Conservation (phyloP, 1,139 yeast species). For the Citeromyces hawaiiensis region DNA sequence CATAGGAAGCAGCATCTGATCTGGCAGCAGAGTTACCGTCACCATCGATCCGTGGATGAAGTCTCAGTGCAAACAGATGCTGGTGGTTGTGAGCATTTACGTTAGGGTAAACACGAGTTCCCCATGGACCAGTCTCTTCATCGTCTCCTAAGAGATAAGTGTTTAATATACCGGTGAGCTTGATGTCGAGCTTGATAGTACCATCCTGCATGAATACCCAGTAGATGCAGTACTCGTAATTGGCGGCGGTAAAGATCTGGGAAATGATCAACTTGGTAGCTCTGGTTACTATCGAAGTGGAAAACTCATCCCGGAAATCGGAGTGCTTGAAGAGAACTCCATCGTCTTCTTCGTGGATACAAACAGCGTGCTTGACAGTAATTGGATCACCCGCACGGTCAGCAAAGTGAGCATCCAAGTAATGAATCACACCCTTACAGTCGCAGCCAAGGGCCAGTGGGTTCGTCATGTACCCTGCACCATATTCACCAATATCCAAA, state of each 20-base stretch:
- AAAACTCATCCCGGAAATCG: slow-evolving; percentile 71
- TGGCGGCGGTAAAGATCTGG: slow-evolving; percentile 76
- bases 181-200: slow-evolving; percentile 63
- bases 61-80: slow-evolving; percentile 67
- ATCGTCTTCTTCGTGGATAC: slow-evolving; percentile 79
- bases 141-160: slow-evolving; percentile 50
- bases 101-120: slow-evolving; percentile 67
- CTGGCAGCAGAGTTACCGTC: slow-evolving; percentile 63
- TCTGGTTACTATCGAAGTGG: slow-evolving; percentile 62
- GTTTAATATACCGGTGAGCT: slow-evolving; percentile 72
- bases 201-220: slow-evolving; percentile 81
- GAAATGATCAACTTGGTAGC: slow-evolving; percentile 63
- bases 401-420: slow-evolving; percentile 62
- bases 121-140: slow-evolving; percentile 64
- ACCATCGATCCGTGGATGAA: slow-evolving; percentile 75
- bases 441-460: slow-evolving; percentile 71
- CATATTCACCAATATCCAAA: slow-evolving; percentile 76
- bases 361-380: slow-evolving; percentile 63
- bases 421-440: slow-evolving; percentile 76
- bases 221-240: slow-evolving; percentile 74
- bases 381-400: slow-evolving; percentile 55
- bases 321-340: slow-evolving; percentile 72
- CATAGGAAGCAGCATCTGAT: slow-evolving; percentile 50
- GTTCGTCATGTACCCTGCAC: slow-evolving; percentile 78
- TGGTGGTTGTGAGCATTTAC: slow-evolving; percentile 81